phyloP scores from a whole-genome alignment of 352 stramenopile species.

The Pythium rishiriense region DNA sequence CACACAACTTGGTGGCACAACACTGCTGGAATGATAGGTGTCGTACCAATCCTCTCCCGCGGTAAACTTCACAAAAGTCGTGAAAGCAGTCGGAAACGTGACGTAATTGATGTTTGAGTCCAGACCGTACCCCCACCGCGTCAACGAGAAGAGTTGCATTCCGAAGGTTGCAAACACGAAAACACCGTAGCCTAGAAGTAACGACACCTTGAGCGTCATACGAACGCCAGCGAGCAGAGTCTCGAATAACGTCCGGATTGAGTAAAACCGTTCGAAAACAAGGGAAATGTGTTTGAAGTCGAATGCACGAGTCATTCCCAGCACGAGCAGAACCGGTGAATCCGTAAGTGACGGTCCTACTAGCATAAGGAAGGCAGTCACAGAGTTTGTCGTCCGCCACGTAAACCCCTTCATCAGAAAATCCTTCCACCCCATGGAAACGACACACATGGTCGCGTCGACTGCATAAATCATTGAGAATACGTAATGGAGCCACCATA shows the following conservation, averaged over 20 bases:
- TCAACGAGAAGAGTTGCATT: conserved; percentile 82
- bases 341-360: conserved; percentile 59
- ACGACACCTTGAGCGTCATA: conserved; percentile 76
- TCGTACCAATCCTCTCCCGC: conserved; percentile 86
- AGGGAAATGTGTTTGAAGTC: conserved; percentile 85
- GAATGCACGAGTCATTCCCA: conserved; percentile 76
- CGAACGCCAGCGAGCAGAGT: conserved; percentile 68
- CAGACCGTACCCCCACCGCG: conserved; percentile 72
- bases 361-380: conserved; percentile 78
- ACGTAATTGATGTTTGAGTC: conserved; percentile 72
- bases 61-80: conserved; percentile 80
- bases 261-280: conserved; percentile 66
- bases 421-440: conserved; percentile 74
- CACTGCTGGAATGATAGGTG: conserved; percentile 70
- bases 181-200: conserved; percentile 76
- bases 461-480: conserved; percentile 80
- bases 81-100: conserved; percentile 77
- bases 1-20: conserved; percentile 58
- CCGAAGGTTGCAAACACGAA: conserved; percentile 84
- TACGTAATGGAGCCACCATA: conserved; percentile 82
- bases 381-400: conserved; percentile 72
- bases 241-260: conserved; percentile 73
- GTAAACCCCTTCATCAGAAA: conserved; percentile 87
- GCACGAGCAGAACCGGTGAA: conserved; percentile 66
- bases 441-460: conserved; percentile 65